Evolutionary conservation across 1,284 basidiomycete genomes (phyloP).

Genomic region (Naganishia cerealis): DNA sequence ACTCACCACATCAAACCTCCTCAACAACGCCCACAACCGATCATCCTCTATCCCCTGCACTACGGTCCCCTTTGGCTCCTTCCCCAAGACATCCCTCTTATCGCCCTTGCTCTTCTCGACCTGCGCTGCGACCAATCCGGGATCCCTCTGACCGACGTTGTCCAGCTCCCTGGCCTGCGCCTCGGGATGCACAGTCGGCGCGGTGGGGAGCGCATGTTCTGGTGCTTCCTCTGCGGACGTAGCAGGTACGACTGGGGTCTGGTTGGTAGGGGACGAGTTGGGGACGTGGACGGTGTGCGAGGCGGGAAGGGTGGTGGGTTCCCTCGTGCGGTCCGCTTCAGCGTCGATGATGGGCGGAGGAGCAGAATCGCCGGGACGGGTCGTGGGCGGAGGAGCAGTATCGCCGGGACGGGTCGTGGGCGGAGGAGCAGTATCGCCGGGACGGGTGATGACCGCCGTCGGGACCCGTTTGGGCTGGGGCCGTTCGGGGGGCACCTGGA

Average conservation of each 20-base stretch:
- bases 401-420: background rate
- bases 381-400: background rate
- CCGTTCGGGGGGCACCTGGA: background rate
- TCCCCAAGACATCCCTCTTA: slow-evolving; percentile 48
- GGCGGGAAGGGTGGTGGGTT: background rate
- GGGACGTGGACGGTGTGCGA: slow-evolving; percentile 22
- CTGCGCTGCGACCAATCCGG: slow-evolving; percentile 46
- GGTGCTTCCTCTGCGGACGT: slow-evolving; percentile 26
- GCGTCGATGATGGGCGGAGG: background rate
- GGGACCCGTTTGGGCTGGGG: slow-evolving; percentile 7
- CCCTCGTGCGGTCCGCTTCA: background rate
- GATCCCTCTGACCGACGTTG: slow-evolving; percentile 38
- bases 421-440: background rate
- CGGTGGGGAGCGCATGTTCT: slow-evolving; percentile 49
- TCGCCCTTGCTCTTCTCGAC: slow-evolving; percentile 54
- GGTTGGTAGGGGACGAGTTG: background rate
- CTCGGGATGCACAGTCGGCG: slow-evolving; percentile 46
- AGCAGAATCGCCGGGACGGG: background rate
- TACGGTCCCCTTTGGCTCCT: slow-evolving; percentile 49
- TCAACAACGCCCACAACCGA: slow-evolving; percentile 50
- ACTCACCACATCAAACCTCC: slow-evolving; percentile 54
- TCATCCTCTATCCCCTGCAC: slow-evolving; percentile 55
- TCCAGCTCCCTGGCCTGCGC: slow-evolving; percentile 46
- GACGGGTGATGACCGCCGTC: slow-evolving; percentile 21
- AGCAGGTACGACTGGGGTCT: slow-evolving; percentile 20